Conservation (phyloP, 441 rosid genomes). For the Gossypium gossypioides region DNA sequence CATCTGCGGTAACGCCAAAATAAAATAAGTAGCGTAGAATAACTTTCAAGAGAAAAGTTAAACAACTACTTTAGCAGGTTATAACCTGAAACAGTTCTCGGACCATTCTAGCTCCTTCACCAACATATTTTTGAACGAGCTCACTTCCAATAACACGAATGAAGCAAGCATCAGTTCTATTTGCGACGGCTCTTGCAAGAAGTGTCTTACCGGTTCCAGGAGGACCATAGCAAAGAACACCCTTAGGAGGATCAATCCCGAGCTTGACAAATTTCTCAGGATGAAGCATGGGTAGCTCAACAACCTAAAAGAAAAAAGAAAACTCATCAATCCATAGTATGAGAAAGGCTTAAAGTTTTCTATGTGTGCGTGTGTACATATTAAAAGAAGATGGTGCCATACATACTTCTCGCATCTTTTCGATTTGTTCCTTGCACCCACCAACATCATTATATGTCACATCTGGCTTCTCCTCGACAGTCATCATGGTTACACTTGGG, state of each 20-base stretch:
- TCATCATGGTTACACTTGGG: conserved; percentile 99
- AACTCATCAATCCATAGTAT: not conserved
- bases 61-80: not conserved
- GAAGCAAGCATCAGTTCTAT: conserved; percentile 94
- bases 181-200: conserved; percentile 92
- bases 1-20: conserved; percentile 37
- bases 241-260: conserved; percentile 97
- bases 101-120: conserved; percentile 98
- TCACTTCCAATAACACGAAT: conserved; percentile 96
- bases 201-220: conserved; percentile 96
- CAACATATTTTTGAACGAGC: conserved; percentile 95
- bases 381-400: not conserved
- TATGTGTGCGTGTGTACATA: not conserved
- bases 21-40: not conserved
- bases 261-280: conserved; percentile 97
- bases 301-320: conserved; percentile 46
- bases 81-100: conserved; percentile 88
- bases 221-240: conserved; percentile 94
- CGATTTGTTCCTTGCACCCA: conserved; percentile 96
- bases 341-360: not conserved
- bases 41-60: not conserved
- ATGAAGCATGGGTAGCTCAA: conserved; percentile 96
- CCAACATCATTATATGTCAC: conserved; percentile 97
- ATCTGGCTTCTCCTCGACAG: conserved; percentile 98
- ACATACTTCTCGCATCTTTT: conserved; percentile 85